A percentile compares a stretch with the other conserved stretches of the same genome.
Evolutionary conservation across 148 eudicot genomes (phyloP).

Genomic region (Tetragonia tetragonoides): DNA sequence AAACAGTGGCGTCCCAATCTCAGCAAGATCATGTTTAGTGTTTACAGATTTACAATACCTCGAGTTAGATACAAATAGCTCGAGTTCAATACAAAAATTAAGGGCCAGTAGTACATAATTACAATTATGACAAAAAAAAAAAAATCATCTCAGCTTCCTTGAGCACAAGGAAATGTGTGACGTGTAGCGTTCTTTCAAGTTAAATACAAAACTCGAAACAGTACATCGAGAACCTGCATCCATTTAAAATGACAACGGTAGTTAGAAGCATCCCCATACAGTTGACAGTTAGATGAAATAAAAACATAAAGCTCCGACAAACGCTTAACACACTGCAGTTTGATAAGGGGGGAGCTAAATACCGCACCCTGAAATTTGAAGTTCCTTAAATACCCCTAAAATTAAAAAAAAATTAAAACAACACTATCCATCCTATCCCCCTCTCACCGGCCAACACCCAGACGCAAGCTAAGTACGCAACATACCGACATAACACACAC

Average conservation of each 20-base stretch:
- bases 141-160: conserved; percentile 20
- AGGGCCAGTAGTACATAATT: conserved; percentile 1
- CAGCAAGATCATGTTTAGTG: not conserved
- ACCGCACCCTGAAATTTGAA: too few species aligned
- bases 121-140: conserved; percentile 18
- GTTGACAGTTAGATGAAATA: not conserved
- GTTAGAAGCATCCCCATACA: conserved; percentile 2
- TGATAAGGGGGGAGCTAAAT: not conserved
- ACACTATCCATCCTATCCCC: too few species aligned
- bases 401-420: too few species aligned
- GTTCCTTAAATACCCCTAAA: too few species aligned
- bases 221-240: conserved; percentile 23
- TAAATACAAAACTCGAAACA: conserved; percentile 26
- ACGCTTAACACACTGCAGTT: not conserved
- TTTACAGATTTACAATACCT: not conserved
- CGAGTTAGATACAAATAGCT: not conserved
- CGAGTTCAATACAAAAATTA: not conserved
- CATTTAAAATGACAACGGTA: not conserved
- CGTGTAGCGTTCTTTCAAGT: conserved; percentile 10
- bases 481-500: too few species aligned
- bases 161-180: conserved; percentile 5
- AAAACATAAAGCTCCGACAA: not conserved
- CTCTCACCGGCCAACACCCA: too few species aligned
- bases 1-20: not conserved
- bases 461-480: too few species aligned